Conservation (phyloP, 352 stramenopile species). For the Bremia lactucae region DNA sequence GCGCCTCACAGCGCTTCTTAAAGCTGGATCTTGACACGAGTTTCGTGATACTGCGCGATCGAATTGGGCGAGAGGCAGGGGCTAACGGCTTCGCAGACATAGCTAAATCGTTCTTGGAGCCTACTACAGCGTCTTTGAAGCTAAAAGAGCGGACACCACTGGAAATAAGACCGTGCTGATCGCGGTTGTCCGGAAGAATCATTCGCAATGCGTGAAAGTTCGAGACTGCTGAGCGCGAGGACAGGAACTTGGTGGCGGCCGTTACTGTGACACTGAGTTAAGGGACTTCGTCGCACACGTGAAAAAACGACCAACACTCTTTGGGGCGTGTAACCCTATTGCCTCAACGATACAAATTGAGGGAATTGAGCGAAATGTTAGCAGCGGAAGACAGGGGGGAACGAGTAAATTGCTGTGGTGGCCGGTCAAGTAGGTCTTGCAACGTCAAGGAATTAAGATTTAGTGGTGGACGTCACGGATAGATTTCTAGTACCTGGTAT, state of each 20-base stretch:
- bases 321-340: too few relatives aligned
- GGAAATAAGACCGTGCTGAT: slow-evolving; percentile 5
- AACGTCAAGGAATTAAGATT: too few relatives aligned
- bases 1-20: slow-evolving; percentile 32
- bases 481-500: too few relatives aligned
- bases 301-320: too few relatives aligned
- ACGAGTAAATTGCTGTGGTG: too few relatives aligned
- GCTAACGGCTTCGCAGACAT: slow-evolving; percentile 1
- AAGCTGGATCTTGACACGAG: slow-evolving; percentile 31
- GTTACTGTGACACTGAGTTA: slow-evolving; percentile 13
- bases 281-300: slow-evolving; percentile 2
- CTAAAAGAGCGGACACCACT: slow-evolving; percentile 12
- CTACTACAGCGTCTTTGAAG: slow-evolving; percentile 27
- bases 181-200: slow-evolving; percentile 11
- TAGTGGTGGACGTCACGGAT: too few relatives aligned
- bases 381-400: too few relatives aligned
- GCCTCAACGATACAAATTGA: too few relatives aligned
- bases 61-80: slow-evolving; percentile 9
- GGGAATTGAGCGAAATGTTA: too few relatives aligned
- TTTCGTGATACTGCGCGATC: slow-evolving; percentile 26
- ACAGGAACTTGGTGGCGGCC: too few relatives aligned
- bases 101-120: slow-evolving; percentile 9
- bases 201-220: slow-evolving; percentile 12
- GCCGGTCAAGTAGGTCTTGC: too few relatives aligned
- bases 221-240: slow-evolving; percentile 2